These are phyloP conservation scores for Botryotinia calthae DNA, from an alignment of 2,329 filamentous ascomycete genomes.

Conservation along the genomic window DNA sequence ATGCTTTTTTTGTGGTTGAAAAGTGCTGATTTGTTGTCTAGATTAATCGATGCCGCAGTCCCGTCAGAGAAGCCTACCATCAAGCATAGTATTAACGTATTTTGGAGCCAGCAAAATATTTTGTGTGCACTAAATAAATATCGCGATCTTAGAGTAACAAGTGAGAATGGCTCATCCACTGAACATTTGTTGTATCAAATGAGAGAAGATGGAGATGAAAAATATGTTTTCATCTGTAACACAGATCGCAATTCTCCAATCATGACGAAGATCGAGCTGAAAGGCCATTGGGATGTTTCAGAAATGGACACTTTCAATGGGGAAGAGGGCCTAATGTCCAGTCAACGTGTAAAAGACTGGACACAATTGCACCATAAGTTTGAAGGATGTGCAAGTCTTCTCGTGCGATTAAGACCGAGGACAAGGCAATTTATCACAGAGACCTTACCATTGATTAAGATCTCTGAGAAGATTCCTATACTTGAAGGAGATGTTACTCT, in stretches of 20 bases:
- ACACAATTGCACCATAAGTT: constrained; percentile 34
- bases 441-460: background rate
- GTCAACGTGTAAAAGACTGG: constrained; percentile 26
- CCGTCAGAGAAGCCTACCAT: constrained; percentile 22
- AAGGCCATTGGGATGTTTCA: constrained; percentile 35
- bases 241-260: constrained; percentile 31
- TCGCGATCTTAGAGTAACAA: constrained; percentile 31
- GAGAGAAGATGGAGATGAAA: constrained; percentile 35
- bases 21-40: background rate
- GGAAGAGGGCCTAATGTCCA: constrained; percentile 17
- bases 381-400: constrained; percentile 37
- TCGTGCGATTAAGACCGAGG: constrained; percentile 31
- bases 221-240: constrained; percentile 39
- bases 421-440: background rate
- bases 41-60: constrained; percentile 16
- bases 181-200: constrained; percentile 37
- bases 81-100: constrained; percentile 24
- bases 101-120: constrained; percentile 31
- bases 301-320: constrained; percentile 37
- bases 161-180: constrained; percentile 15
- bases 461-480: background rate
- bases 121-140: constrained; percentile 29
- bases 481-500: constrained; percentile 17
- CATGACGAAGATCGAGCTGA: constrained; percentile 31
- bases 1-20: background rate